Base-by-base conservation (phyloP, 257 asterid genomes). In the Anisodus acutangulus region DNA sequence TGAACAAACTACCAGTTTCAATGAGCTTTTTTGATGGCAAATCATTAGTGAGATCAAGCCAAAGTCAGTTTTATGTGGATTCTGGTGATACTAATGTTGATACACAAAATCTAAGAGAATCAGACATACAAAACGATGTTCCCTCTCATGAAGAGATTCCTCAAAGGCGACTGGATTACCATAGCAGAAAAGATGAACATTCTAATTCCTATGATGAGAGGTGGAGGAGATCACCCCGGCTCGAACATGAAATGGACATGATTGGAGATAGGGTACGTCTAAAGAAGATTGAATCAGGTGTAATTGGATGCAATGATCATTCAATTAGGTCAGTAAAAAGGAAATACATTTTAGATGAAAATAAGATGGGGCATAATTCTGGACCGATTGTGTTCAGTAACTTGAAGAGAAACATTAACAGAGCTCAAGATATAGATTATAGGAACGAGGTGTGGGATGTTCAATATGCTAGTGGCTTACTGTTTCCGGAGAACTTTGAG, bases 341-440 rank as follows among this genome's bases (percentile, higher is more conserved):
- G 64, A 85, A 78, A 66, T 31, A 78, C 82, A 80, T 6, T 62
- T 31, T 78, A 51, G 87, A 84, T 78, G 86, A 82, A 76, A 87
- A 88, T 58, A 57, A 51, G 51, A 68, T 45, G 47, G 51, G 37
- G 84, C 86, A 80, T 67, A 82, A 55, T 22, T 82, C 83, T 72
- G 81, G 66, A 47, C 71, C 19, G 51, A 39, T 49, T 37, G 12
- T 49, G 71, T n/a, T 70, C 62, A 84, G 64, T 80, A 80, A 81
- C 39, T 4, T 62, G 83, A 69, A 83, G 74, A 70, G 37, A 55
- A 31, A 41, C 31, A 64, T 68, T 63, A 66, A n/a, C 69, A 51
- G 82, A 76, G 47, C 19, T 11, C 72, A 84, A 78, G 86, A 80
- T 81, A 71, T 76, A 55, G 71, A 84, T 41, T 80, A 74, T 45